Conservation (phyloP, 2,329 filamentous ascomycete genomes). For the Aspergillus quadricinctus region DNA sequence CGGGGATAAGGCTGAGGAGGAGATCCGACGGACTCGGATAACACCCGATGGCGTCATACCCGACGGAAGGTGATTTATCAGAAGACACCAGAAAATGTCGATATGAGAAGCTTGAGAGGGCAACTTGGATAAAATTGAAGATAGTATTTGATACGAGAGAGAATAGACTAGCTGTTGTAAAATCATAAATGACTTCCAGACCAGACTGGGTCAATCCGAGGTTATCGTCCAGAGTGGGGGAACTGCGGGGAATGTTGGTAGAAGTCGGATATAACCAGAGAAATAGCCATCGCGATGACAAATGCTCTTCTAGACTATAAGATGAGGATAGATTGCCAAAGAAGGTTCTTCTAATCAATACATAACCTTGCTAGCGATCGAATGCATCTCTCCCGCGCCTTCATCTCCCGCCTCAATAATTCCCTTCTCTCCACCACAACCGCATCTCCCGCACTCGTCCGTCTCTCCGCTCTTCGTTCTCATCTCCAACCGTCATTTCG, state of each 20-base stretch:
- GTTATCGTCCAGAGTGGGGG: neutral
- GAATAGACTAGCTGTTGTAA: neutral
- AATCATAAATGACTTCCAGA: neutral
- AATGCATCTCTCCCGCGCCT: slow-evolving; percentile 5
- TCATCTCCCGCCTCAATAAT: neutral
- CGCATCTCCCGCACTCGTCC: neutral
- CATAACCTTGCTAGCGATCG: neutral
- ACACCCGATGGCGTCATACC: slow-evolving; percentile 7
- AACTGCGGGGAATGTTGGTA: neutral
- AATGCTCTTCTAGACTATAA: neutral
- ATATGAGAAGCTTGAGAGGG: neutral
- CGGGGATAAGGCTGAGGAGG: neutral
- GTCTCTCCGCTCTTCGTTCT: slow-evolving; percentile 11
- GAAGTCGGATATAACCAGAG: neutral
- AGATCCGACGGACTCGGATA: slow-evolving; percentile 8
- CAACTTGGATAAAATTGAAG: neutral
- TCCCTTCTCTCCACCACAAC: neutral
- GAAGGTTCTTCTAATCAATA: neutral
- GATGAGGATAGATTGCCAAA: neutral
- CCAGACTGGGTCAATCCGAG: neutral
- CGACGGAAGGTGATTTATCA: slow-evolving; percentile 1
- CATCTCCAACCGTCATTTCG: slow-evolving; percentile 2
- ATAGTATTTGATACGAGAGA: neutral
- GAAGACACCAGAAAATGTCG: neutral
- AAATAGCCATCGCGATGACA: neutral